phyloP scores from a whole-genome alignment of 768 basidiomycete species.

The Termitomyces bulborhizus region DNA sequence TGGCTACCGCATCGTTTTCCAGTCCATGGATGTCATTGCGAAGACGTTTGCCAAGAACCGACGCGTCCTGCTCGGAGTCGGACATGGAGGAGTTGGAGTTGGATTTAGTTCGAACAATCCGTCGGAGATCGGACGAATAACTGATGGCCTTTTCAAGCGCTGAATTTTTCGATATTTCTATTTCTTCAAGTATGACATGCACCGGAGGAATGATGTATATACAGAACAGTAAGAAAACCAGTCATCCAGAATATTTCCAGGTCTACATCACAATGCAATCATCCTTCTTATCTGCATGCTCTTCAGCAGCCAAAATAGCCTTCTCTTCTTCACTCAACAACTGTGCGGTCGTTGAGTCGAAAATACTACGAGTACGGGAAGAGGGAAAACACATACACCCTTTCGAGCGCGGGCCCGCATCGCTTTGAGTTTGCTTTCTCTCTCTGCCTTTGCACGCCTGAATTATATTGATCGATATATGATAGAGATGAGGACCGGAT shows the following conservation, averaged over 20 bases:
- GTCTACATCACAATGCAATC: constrained; percentile 55
- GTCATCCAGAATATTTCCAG: neutral
- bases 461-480: constrained; percentile 1
- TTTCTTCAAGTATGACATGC: neutral
- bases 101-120: neutral
- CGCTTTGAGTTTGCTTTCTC: constrained; percentile 61
- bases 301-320: constrained; percentile 47
- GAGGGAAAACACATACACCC: constrained; percentile 44
- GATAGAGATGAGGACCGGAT: neutral
- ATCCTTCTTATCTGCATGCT: constrained; percentile 37
- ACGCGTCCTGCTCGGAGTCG: constrained; percentile 40
- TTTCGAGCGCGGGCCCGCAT: constrained; percentile 71
- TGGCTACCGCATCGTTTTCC: neutral
- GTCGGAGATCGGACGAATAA: constrained; percentile 13
- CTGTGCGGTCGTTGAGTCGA: constrained; percentile 20
- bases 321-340: constrained; percentile 63
- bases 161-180: neutral
- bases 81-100: constrained; percentile 25
- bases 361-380: neutral
- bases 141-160: neutral
- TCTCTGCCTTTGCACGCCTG: constrained; percentile 72
- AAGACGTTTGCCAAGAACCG: constrained; percentile 60
- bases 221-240: neutral
- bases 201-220: neutral
- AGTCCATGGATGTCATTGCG: constrained; percentile 30